phyloP scores from a whole-genome alignment of 2,329 filamentous ascomycete genomes.

The Plectosphaerella cucumerina region DNA sequence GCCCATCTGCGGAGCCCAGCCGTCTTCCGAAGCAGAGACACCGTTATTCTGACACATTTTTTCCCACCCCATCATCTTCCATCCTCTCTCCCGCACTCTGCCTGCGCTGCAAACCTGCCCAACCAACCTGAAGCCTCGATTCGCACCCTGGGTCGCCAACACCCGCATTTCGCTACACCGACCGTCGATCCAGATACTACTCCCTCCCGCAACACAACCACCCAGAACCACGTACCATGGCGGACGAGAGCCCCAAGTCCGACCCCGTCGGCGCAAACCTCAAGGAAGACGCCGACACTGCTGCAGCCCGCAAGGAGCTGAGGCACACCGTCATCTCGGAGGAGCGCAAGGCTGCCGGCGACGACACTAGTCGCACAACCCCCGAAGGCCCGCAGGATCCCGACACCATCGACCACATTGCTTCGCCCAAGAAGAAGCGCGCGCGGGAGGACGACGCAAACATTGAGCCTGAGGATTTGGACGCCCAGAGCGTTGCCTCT shows the following conservation, averaged over 20 bases:
- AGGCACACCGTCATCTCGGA: conserved; percentile 62
- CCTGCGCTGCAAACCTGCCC: too few relatives aligned
- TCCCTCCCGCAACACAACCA: too few relatives aligned
- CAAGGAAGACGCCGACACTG: conserved; percentile 59
- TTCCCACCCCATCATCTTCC: too few relatives aligned
- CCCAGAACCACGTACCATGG: conserved; percentile 28
- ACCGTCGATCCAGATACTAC: neutral
- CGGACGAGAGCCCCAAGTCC: conserved; percentile 36
- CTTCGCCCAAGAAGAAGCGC: conserved; percentile 65
- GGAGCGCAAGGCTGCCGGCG: conserved; percentile 21
- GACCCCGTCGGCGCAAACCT: conserved; percentile 29
- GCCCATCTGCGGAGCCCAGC: too few relatives aligned
- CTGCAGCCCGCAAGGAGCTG: conserved; percentile 59
- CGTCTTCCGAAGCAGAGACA: too few relatives aligned
- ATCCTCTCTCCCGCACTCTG: too few relatives aligned
- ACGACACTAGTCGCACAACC: conserved; percentile 17
- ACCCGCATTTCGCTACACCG: neutral
- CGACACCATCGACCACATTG: conserved; percentile 41
- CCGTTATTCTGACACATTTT: too few relatives aligned
- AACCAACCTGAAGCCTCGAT: too few relatives aligned
- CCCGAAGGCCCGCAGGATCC: conserved; percentile 25
- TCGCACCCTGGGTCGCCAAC: too few relatives aligned
- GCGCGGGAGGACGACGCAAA: conserved; percentile 44
- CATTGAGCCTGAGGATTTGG: conserved; percentile 37
- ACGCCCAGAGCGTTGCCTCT: conserved; percentile 35